Conservation (phyloP, 2,329 filamentous ascomycete genomes). For the Annulohypoxylon truncatum region DNA sequence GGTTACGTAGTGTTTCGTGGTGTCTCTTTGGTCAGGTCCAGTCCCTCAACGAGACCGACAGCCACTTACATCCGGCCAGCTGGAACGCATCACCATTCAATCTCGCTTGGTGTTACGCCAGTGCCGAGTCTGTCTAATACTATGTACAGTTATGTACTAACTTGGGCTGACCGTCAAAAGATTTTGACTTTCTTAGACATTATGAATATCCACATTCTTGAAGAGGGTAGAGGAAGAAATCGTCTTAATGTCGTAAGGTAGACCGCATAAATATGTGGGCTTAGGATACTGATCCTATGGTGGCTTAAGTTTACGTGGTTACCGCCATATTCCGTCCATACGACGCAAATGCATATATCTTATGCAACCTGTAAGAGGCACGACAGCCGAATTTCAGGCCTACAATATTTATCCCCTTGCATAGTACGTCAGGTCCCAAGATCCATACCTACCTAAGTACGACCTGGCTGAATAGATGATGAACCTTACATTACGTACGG, state of each 20-base stretch:
- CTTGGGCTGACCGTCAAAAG: not conserved
- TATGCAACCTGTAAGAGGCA: conserved; percentile 1
- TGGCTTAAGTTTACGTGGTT: conserved; percentile 1
- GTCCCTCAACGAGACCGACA: not conserved
- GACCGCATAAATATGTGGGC: conserved; percentile 7
- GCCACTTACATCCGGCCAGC: conserved; percentile 33
- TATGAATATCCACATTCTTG: conserved; percentile 23
- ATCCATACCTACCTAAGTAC: too few species aligned
- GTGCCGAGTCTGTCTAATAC: conserved; percentile 18
- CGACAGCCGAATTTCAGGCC: not conserved
- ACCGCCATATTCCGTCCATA: conserved; percentile 8
- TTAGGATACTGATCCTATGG: not conserved
- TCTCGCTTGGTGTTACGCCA: conserved; percentile 18
- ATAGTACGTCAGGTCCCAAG: not conserved
- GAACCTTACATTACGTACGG: not conserved
- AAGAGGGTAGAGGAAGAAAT: conserved; percentile 1
- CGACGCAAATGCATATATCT: not conserved
- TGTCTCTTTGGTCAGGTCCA: conserved; percentile 5
- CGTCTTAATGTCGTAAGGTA: not conserved
- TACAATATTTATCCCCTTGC: not conserved
- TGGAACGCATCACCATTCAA: conserved; percentile 23
- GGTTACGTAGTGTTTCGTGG: conserved; percentile 28
- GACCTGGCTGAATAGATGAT: not conserved
- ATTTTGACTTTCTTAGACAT: conserved; percentile 19
- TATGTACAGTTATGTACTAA: not conserved